These are phyloP conservation scores for Pichia exigua DNA, from an alignment of 805 yeast species.

Conservation along the genomic window DNA sequence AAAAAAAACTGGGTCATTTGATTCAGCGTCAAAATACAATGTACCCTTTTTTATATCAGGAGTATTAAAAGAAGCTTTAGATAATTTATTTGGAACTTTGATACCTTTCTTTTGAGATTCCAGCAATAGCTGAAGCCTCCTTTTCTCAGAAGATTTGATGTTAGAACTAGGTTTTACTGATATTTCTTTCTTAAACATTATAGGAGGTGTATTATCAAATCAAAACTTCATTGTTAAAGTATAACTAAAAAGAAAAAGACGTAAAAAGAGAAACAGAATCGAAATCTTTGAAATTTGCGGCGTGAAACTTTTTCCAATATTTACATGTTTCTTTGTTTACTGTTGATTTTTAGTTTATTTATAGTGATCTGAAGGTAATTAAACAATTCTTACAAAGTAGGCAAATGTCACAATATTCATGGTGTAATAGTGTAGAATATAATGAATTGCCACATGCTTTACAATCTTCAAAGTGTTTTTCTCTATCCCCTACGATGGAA, in stretches of 20 bases:
- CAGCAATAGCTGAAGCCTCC: slow-evolving; percentile 37
- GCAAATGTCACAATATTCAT: neutral
- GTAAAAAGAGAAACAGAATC: neutral
- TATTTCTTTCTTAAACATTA: slow-evolving; percentile 49
- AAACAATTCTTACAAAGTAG: too few species aligned
- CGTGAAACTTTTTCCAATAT: neutral
- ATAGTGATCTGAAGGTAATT: too few species aligned
- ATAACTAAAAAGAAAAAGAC: too few species aligned
- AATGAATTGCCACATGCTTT: slow-evolving; percentile 6
- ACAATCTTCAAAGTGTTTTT: slow-evolving; percentile 10
- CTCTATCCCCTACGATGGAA: slow-evolving; percentile 31
- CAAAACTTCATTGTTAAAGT: too few species aligned
- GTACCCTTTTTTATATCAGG: slow-evolving; percentile 45
- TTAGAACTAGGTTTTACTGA: slow-evolving; percentile 67
- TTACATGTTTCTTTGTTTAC: too few species aligned
- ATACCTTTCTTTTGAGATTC: slow-evolving; percentile 11
- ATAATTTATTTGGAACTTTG: slow-evolving; percentile 46
- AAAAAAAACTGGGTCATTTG: slow-evolving; percentile 69
- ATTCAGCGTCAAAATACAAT: slow-evolving; percentile 50
- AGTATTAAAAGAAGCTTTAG: slow-evolving; percentile 57
- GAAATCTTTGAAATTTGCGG: neutral
- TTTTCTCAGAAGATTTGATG: slow-evolving; percentile 74
- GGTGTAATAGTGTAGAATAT: neutral
- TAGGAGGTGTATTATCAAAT: neutral
- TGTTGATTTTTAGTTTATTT: too few species aligned